Percentiles rank a stretch among this genome's conserved stretches.
phyloP scores from a whole-genome alignment of 2,329 filamentous ascomycete genomes.

The Fusarium foetens region DNA sequence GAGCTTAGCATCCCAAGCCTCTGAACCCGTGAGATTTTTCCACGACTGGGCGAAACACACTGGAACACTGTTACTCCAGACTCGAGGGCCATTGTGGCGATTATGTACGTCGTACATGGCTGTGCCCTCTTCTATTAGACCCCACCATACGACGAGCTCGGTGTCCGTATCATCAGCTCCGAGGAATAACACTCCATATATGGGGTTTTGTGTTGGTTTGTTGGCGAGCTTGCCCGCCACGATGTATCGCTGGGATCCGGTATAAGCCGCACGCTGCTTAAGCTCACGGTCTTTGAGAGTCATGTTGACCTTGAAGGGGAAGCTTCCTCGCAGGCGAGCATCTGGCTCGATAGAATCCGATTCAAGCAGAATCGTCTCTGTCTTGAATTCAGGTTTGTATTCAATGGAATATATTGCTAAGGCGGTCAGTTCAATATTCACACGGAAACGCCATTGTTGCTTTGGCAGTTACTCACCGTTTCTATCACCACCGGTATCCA shows the following conservation, averaged over 20 bases:
- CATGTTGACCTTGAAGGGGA: constrained; percentile 43
- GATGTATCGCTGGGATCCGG: constrained; percentile 41
- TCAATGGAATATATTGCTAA: constrained; percentile 41
- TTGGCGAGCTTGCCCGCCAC: constrained; percentile 37
- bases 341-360: constrained; percentile 38
- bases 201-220: constrained; percentile 41
- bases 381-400: constrained; percentile 43
- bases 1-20: constrained; percentile 32
- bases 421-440: constrained; percentile 11
- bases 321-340: constrained; percentile 37
- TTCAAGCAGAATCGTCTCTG: constrained; percentile 41
- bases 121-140: constrained; percentile 41
- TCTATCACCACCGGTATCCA: constrained; percentile 32
- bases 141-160: constrained; percentile 45
- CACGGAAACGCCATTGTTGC: neutral
- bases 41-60: constrained; percentile 44
- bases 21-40: constrained; percentile 39
- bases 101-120: constrained; percentile 43
- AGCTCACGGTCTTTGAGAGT: constrained; percentile 34
- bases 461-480: constrained; percentile 18
- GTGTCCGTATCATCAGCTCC: constrained; percentile 38
- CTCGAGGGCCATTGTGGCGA: constrained; percentile 35
- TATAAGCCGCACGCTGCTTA: constrained; percentile 42
- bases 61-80: constrained; percentile 44
- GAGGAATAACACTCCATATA: constrained; percentile 42